A percentile compares a stretch with the other conserved stretches of the same genome.
Evolutionary conservation across 768 basidiomycete genomes (phyloP).

Genomic region (Pholiota conissans): DNA sequence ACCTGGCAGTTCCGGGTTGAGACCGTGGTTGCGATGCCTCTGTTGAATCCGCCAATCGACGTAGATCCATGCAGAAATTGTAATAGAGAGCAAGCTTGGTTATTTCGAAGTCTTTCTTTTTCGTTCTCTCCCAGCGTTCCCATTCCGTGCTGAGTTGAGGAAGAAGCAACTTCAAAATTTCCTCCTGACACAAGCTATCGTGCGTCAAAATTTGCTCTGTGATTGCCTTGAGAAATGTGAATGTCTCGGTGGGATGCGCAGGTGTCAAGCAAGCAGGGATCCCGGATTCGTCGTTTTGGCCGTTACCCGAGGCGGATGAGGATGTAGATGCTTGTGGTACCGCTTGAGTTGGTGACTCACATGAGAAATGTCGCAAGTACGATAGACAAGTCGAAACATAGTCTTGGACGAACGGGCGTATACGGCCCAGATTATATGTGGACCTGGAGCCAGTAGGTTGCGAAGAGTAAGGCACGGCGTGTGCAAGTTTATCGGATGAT

Average conservation of each 20-base stretch:
- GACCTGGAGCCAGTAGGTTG: conserved; percentile 27
- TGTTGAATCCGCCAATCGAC: neutral
- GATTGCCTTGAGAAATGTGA: conserved; percentile 1
- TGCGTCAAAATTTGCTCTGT: conserved; percentile 2
- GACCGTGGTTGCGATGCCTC: no score
- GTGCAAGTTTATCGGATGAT: conserved; percentile 72
- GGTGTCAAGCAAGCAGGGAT: conserved; percentile 15
- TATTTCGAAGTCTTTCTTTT: neutral
- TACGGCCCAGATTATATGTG: conserved; percentile 71
- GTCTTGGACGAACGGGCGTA: conserved; percentile 74
- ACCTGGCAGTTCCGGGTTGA: neutral
- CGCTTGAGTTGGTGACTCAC: conserved; percentile 33
- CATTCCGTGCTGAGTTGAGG: neutral
- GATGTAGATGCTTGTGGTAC: conserved; percentile 18
- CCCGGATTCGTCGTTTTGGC: conserved; percentile 3
- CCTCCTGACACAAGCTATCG: neutral
- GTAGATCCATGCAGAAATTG: neutral
- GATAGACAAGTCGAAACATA: conserved; percentile 78
- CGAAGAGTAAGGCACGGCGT: conserved; percentile 86
- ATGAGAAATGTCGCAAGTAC: conserved; percentile 86
- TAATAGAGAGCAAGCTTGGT: neutral
- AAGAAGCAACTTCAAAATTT: neutral
- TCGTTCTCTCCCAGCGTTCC: neutral
- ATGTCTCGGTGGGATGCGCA: conserved; percentile 1
- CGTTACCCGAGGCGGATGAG: conserved; percentile 28